Base-by-base conservation (phyloP, 1,284 basidiomycete genomes). In the Mycocalia duriaeana region DNA sequence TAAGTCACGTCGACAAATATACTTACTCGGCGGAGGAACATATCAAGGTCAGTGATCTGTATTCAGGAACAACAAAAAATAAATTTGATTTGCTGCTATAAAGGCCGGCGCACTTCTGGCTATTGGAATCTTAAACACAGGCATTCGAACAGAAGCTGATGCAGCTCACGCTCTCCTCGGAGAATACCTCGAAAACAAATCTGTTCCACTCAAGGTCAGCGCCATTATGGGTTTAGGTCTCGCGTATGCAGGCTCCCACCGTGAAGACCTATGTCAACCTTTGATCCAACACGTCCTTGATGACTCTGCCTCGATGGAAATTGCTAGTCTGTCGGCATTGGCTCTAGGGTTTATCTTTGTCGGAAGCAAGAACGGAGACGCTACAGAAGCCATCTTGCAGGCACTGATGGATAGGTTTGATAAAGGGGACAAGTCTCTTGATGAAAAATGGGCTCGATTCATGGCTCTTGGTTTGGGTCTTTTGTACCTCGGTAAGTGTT, bases 1-100 rank as follows among this genome's bases (percentile, higher is more conserved):
- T 99, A 48, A 89, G 85, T 63, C 91, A 95, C 58, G 89, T 98
- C 55, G 96, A 99, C 76, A 97, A 94, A 69, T 99, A 97, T 71
- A 93, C 94, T 3, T 99, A 99, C 68, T 94, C 92, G 0, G 72
- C 88, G 6, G 95, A 99, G 60, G 96, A 99, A 65, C 79, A 94
- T 65, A 97, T 99, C 76, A 98, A 98, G 74, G 85, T 80, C 54
- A 28, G 55, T 51, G 19, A 9, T 1, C 9, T 36, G 24, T 22
- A 8, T 9, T 18, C 5, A n/a, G 7, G 16, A 18, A 20, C 35
- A 7, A 44, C 38, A 7, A 11, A 19, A 31, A 22, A 35, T 8
- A 8, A 18, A 18, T 20, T 9, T 28, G 7, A 35, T 31, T 52
- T 1, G 47, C 43, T 25, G 20, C 42, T n/a, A 37, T 24, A 38